Evolutionary conservation across 1,284 basidiomycete genomes (phyloP).

Genomic region (Hemileia vastatrix): DNA sequence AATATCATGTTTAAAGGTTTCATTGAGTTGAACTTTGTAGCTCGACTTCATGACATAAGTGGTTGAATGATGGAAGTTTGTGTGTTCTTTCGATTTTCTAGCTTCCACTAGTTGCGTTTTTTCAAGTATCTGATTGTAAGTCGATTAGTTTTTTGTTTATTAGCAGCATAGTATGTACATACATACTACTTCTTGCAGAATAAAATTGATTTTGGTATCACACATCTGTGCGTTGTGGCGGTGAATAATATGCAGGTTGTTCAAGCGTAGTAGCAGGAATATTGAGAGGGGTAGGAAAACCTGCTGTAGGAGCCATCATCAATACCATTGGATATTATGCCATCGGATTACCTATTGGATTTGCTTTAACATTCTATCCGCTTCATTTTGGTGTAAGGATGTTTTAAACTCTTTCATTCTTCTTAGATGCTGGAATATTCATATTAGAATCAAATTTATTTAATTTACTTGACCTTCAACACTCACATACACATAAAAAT

Average conservation of each 20-base stretch:
- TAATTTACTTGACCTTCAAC: too few species aligned
- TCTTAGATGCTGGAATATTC: too few species aligned
- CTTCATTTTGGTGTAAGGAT: neutral
- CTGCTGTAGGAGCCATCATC: conserved; percentile 5
- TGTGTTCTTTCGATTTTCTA: neutral
- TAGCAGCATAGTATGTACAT: too few species aligned
- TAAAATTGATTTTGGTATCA: too few species aligned
- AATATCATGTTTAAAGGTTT: too few species aligned
- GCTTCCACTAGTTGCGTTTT: conserved; percentile 2
- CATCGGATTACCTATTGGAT: conserved; percentile 8
- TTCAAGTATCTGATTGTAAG: conserved; percentile 14
- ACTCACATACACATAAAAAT: too few species aligned
- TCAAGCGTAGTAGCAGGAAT: neutral
- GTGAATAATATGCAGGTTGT: too few species aligned
- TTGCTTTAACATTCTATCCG: conserved; percentile 5
- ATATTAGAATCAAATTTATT: neutral
- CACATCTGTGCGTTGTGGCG: too few species aligned
- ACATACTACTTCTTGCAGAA: too few species aligned
- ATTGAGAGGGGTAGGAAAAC: conserved; percentile 9
- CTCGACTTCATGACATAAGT: neutral
- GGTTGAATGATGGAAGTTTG: neutral
- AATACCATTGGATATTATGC: conserved; percentile 9
- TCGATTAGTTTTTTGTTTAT: too few species aligned
- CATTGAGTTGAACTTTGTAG: too few species aligned
- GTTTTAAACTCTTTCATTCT: too few species aligned